phyloP scores from a whole-genome alignment of 2,329 filamentous ascomycete species.

The Myotisia sp. region DNA sequence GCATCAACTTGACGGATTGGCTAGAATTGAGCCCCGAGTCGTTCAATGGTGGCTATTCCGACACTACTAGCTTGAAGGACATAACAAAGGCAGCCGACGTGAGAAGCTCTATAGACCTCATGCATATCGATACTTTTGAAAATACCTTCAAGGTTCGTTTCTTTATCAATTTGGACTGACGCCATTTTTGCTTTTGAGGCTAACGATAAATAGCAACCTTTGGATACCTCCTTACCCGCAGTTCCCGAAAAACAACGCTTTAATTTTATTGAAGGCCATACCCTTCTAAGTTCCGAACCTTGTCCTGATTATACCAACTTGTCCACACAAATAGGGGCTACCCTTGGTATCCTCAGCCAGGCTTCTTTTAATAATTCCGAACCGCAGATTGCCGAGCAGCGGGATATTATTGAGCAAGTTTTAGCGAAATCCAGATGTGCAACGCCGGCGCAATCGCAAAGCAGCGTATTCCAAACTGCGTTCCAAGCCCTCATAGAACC shows the following conservation, averaged over 20 bases:
- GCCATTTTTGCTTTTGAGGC: not conserved
- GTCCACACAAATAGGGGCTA: slow-evolving; percentile 21
- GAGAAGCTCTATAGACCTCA: slow-evolving; percentile 25
- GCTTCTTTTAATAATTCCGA: slow-evolving; percentile 12
- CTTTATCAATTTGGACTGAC: not conserved
- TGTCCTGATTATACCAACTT: slow-evolving; percentile 32
- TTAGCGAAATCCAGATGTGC: slow-evolving; percentile 15
- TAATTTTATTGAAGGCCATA: slow-evolving; percentile 41
- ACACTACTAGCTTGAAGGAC: slow-evolving; percentile 18
- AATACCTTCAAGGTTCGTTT: slow-evolving; percentile 19
- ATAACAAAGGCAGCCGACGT: slow-evolving; percentile 22
- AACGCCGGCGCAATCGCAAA: slow-evolving; percentile 17
- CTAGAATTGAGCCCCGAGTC: slow-evolving; percentile 19
- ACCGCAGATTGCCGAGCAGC: slow-evolving; percentile 14
- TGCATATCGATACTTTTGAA: slow-evolving; percentile 18
- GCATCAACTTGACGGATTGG: slow-evolving; percentile 48
- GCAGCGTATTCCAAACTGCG: slow-evolving; percentile 31
- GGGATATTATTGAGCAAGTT: slow-evolving; percentile 19
- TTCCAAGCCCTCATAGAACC: slow-evolving; percentile 39
- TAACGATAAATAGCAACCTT: slow-evolving; percentile 27
- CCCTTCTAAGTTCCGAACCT: slow-evolving; percentile 40
- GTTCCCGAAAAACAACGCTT: slow-evolving; percentile 39
- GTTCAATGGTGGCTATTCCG: slow-evolving; percentile 9
- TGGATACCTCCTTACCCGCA: slow-evolving; percentile 52
- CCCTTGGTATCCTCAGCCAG: slow-evolving; percentile 19